These are phyloP conservation scores for Lipomyces lipofer DNA, from an alignment of 805 yeast species.

Conservation along the genomic window DNA sequence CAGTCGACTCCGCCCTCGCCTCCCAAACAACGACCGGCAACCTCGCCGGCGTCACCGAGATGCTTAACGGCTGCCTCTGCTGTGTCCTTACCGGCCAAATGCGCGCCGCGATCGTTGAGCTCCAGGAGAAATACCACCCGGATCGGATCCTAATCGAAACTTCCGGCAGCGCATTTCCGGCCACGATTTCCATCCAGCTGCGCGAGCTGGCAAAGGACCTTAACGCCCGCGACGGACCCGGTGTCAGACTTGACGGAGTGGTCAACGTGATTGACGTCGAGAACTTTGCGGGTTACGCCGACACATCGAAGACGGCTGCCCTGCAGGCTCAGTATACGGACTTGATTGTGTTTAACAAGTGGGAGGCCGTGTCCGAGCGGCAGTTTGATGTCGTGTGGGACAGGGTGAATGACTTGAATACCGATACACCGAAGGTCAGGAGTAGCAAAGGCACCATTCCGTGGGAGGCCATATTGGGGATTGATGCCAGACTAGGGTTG, in stretches of 20 bases:
- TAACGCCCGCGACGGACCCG: not conserved
- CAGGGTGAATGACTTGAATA: slow-evolving; percentile 31
- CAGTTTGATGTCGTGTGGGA: slow-evolving; percentile 31
- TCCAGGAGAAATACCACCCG: slow-evolving; percentile 24
- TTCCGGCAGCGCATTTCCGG: slow-evolving; percentile 33
- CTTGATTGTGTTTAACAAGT: slow-evolving; percentile 30
- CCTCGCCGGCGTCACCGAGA: slow-evolving; percentile 31
- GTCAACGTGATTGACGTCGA: slow-evolving; percentile 32
- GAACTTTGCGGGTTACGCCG: slow-evolving; percentile 33
- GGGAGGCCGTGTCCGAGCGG: slow-evolving; percentile 30
- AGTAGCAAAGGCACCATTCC: slow-evolving; percentile 27
- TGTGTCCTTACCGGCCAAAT: slow-evolving; percentile 32
- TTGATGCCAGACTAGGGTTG: slow-evolving; percentile 29
- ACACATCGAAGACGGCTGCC: slow-evolving; percentile 29
- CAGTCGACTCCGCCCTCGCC: slow-evolving; percentile 31
- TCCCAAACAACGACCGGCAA: slow-evolving; percentile 16
- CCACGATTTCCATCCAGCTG: slow-evolving; percentile 30
- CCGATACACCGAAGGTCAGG: slow-evolving; percentile 33
- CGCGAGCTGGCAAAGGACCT: slow-evolving; percentile 29
- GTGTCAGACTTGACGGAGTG: slow-evolving; percentile 28
- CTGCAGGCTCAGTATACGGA: slow-evolving; percentile 33
- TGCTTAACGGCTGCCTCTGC: slow-evolving; percentile 32
- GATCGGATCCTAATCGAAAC: slow-evolving; percentile 32
- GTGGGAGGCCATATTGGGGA: slow-evolving; percentile 28
- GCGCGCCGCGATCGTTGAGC: slow-evolving; percentile 29